Conservation (phyloP, 495 filamentous ascomycete genomes). For the Tuber calosporum region DNA sequence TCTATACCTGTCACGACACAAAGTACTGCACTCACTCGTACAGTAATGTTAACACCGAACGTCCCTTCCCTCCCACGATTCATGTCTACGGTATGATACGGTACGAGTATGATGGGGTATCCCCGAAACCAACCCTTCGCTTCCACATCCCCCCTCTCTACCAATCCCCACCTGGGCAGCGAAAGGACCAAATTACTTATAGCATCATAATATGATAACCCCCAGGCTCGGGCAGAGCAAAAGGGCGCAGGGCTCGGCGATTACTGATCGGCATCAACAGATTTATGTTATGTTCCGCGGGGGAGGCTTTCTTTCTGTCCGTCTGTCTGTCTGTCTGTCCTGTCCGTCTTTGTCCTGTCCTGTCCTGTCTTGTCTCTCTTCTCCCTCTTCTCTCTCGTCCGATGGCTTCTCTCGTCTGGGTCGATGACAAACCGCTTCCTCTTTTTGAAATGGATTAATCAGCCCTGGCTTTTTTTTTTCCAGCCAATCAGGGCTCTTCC, state of each 20-base stretch:
- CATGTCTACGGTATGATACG: neutral
- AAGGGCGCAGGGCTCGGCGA: neutral
- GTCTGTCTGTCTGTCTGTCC: neutral
- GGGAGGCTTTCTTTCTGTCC: neutral
- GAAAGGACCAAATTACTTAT: neutral
- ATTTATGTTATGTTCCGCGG: neutral
- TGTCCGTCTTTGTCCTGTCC: too few species aligned
- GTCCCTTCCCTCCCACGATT: neutral
- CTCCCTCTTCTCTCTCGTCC: neutral
- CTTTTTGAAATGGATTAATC: neutral
- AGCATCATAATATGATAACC: neutral
- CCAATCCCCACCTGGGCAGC: neutral
- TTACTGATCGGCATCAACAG: conserved; percentile 1
- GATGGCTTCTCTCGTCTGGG: neutral
- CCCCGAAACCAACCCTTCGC: neutral
- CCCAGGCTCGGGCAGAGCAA: neutral
- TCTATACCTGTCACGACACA: too few species aligned
- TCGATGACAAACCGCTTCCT: conserved; percentile 5
- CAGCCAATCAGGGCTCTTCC: neutral
- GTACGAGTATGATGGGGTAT: neutral
- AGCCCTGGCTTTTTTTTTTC: conserved; percentile 1
- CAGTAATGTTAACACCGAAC: neutral
- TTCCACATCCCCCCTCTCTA: neutral
- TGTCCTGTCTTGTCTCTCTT: neutral
- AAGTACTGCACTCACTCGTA: too few species aligned